Percentiles rank a stretch among this genome's conserved stretches.
Evolutionary conservation across 768 basidiomycete genomes (phyloP).

Genomic region (Tephrocybe rancida): DNA sequence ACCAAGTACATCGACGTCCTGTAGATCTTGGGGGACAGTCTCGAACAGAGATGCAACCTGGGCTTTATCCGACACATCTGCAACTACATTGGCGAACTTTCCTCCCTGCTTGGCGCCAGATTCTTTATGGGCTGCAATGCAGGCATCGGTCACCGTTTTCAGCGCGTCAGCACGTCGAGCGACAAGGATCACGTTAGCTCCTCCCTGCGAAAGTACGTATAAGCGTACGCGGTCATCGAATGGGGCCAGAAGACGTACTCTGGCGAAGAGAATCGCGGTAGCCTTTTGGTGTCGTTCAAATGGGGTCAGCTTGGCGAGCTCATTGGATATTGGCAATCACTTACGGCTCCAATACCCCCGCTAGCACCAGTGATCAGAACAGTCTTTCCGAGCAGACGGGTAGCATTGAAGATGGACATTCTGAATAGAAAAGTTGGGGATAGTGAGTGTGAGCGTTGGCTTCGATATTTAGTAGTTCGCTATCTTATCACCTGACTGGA

Average conservation of each 20-base stretch:
- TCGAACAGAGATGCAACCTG: slow-evolving; percentile 73
- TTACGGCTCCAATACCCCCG: slow-evolving; percentile 86
- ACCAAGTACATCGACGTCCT: slow-evolving; percentile 85
- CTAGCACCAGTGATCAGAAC: slow-evolving; percentile 90
- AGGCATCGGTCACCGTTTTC: slow-evolving; percentile 67
- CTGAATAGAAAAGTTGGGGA: background rate
- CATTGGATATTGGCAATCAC: too few relatives aligned
- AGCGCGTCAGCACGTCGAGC: slow-evolving; percentile 80
- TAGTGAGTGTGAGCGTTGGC: background rate
- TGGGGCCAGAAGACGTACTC: slow-evolving; percentile 42
- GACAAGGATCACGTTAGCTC: slow-evolving; percentile 84
- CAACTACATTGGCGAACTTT: slow-evolving; percentile 66
- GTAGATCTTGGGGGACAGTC: slow-evolving; percentile 70
- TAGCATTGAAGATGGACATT: slow-evolving; percentile 84
- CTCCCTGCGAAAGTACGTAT: slow-evolving; percentile 52
- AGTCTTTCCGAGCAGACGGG: slow-evolving; percentile 80
- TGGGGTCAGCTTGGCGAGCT: background rate
- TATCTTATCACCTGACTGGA: slow-evolving; percentile 1
- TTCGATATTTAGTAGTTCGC: background rate
- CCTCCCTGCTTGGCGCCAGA: slow-evolving; percentile 78
- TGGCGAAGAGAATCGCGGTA: slow-evolving; percentile 88
- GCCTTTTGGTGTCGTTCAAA: slow-evolving; percentile 49
- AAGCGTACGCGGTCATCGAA: background rate
- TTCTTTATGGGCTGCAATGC: slow-evolving; percentile 68
- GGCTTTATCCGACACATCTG: slow-evolving; percentile 80